Conservation (phyloP, 1,139 yeast species). For the Magnusiomyces ingens region DNA sequence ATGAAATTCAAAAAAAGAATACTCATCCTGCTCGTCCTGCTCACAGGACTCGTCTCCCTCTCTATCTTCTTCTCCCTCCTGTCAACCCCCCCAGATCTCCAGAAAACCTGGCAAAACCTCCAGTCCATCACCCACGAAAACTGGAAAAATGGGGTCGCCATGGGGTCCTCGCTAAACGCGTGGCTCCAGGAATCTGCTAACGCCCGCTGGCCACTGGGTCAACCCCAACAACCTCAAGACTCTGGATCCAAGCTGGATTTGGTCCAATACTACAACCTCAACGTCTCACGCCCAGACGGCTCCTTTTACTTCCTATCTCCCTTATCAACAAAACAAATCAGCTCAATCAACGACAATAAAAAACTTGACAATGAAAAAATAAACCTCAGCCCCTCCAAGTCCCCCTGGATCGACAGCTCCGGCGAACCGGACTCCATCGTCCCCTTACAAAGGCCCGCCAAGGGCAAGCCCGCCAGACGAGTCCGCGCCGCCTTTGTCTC, state of each 20-base stretch:
- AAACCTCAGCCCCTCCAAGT: not conserved
- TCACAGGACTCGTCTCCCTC: too few relatives aligned
- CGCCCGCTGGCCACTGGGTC: too few relatives aligned
- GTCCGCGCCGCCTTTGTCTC: constrained; percentile 35
- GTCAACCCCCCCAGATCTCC: not conserved
- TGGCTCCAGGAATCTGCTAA: too few relatives aligned
- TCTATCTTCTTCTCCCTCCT: too few relatives aligned
- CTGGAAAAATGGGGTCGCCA: too few relatives aligned
- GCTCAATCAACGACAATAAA: not conserved
- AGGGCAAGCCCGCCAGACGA: not conserved
- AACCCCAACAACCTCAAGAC: not conserved
- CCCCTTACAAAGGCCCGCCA: not conserved
- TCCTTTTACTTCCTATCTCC: not conserved
- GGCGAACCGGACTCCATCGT: not conserved
- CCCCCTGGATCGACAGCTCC: not conserved
- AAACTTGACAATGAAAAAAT: not conserved
- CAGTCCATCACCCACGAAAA: too few relatives aligned
- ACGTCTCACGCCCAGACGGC: not conserved
- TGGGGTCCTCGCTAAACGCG: too few relatives aligned
- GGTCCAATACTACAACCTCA: not conserved
- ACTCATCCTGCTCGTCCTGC: too few relatives aligned
- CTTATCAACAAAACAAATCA: not conserved
- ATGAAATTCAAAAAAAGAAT: not conserved
- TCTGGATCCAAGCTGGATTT: not conserved
- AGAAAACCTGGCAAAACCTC: too few relatives aligned